Base-by-base conservation (phyloP, 805 yeast species). In the Jamesozyma lodderae region DNA sequence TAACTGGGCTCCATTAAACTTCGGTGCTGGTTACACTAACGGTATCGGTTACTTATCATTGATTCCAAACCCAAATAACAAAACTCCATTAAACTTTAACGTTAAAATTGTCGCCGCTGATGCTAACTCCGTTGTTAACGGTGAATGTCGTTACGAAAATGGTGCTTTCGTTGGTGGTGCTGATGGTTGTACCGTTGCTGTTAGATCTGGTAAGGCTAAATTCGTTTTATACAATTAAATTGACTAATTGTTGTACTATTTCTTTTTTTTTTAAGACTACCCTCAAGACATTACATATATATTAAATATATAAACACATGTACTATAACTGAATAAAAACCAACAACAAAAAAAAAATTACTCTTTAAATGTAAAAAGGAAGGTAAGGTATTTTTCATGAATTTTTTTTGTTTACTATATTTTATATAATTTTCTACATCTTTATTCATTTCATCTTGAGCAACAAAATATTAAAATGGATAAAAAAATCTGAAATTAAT, bases 141-240 rank as follows among this genome's bases (percentile, higher is more conserved):
- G 96, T 49, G 66, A 69, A 34, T 88, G 97, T 70, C 63, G 63
- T 35, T 88, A 87, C 69, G 83, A 73, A 57, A 70, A 84, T 57
- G 96, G 96, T 55, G 51, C 52, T 25, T 87, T 30, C 31, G 4
- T 13, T 11, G 64, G 62, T 44, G 83, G 84, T 44, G 43, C 75
- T 26, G 83, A 76, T 52, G 96, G 96, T 48, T 88, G 96, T 75
- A 88, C 96, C 40, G 92, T 80, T 47, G 77, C 88, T 47, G 90
- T 87, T 46, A 74, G 85, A 42, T 59, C 68, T 21, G 96, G 96
- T 60, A 66, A 66, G 47, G 95, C 92, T 44, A 70, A 80, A 62
- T 82, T 79, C 61, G 92, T 84, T 38, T 69, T 85, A 47, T 84
- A 83, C 51, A 41, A 43, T 29, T 44, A 36, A 34, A n/a, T 15